Conservation (phyloP, 495 filamentous ascomycete genomes). For the Podospora australis region DNA sequence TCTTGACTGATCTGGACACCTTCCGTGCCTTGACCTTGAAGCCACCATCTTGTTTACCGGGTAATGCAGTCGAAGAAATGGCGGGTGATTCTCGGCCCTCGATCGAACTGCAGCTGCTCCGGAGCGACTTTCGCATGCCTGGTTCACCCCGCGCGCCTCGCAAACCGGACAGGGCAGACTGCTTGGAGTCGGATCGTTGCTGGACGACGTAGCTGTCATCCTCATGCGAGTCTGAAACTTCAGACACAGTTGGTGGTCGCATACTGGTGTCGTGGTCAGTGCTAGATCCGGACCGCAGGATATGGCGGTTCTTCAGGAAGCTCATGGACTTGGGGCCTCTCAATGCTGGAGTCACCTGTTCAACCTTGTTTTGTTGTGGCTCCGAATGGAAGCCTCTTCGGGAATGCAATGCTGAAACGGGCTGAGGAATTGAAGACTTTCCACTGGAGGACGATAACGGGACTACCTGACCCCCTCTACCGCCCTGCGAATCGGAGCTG, state of each 20-base stretch:
- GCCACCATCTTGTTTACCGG: constrained; percentile 26
- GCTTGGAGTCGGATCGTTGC: constrained; percentile 28
- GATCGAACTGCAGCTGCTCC: constrained; percentile 36
- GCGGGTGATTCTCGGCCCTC: constrained; percentile 23
- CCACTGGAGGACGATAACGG: neutral
- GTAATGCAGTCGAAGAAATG: constrained; percentile 7
- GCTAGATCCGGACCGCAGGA: constrained; percentile 14
- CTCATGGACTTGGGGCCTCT: constrained; percentile 54
- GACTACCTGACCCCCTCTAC: constrained; percentile 8
- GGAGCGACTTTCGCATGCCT: constrained; percentile 55
- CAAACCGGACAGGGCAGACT: constrained; percentile 43
- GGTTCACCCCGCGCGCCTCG: constrained; percentile 38
- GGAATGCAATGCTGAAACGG: constrained; percentile 5
- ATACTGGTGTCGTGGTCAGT: constrained; percentile 37
- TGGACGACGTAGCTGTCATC: neutral
- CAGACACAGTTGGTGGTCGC: constrained; percentile 2
- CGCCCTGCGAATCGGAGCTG: constrained; percentile 38
- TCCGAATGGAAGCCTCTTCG: constrained; percentile 14
- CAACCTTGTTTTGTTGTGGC: constrained; percentile 11
- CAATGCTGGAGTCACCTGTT: constrained; percentile 11
- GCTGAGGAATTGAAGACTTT: constrained; percentile 8
- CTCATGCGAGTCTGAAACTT: constrained; percentile 1
- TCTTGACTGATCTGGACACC: constrained; percentile 55
- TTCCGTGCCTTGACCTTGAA: constrained; percentile 51
- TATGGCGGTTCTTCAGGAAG: constrained; percentile 46